Percentiles rank a stretch among this genome's conserved stretches.
Conservation (phyloP, 2,329 filamentous ascomycete species). For the Fusarium armeniacum region DNA sequence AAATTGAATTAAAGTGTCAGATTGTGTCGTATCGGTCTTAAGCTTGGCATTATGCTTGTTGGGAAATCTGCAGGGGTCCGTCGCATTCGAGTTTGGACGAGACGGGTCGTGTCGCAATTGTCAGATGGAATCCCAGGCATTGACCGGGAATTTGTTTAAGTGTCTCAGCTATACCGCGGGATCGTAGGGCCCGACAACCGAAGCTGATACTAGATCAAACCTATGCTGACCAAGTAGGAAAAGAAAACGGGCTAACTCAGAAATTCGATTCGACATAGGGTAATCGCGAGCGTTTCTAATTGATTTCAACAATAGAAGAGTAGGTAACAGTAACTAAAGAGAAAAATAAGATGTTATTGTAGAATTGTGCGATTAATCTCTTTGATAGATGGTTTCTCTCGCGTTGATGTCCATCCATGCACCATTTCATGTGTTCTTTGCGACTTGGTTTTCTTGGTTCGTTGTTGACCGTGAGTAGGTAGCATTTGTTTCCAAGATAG, state of each 20-base stretch:
- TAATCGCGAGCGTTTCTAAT: not conserved
- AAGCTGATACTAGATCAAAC: not conserved
- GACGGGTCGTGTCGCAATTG: slow-evolving; percentile 21
- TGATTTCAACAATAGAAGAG: not conserved
- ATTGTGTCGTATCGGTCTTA: not conserved
- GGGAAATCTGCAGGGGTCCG: slow-evolving; percentile 19
- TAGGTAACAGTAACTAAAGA: no score
- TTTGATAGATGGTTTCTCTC: not conserved
- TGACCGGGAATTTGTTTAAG: slow-evolving; percentile 5
- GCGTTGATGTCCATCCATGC: not conserved
- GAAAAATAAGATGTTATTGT: not conserved
- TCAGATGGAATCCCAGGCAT: slow-evolving; percentile 21
- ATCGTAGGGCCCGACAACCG: slow-evolving; percentile 4
- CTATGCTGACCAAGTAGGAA: not conserved
- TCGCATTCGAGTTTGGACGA: slow-evolving; percentile 5
- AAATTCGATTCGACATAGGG: not conserved
- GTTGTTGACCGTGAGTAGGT: not conserved
- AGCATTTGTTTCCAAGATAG: not conserved
- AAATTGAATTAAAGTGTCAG: not conserved
- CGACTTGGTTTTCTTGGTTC: not conserved
- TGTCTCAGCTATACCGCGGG: slow-evolving; percentile 29
- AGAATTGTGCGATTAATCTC: not conserved
- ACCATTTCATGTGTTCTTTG: no score
- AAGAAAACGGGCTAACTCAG: not conserved
- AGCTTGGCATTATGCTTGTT: slow-evolving; percentile 37